Evolutionary conservation across 2,329 filamentous ascomycete species (phyloP), one percentile per base, ranked within the genome.

Genomic region (Westerdykella sp.): DNA sequence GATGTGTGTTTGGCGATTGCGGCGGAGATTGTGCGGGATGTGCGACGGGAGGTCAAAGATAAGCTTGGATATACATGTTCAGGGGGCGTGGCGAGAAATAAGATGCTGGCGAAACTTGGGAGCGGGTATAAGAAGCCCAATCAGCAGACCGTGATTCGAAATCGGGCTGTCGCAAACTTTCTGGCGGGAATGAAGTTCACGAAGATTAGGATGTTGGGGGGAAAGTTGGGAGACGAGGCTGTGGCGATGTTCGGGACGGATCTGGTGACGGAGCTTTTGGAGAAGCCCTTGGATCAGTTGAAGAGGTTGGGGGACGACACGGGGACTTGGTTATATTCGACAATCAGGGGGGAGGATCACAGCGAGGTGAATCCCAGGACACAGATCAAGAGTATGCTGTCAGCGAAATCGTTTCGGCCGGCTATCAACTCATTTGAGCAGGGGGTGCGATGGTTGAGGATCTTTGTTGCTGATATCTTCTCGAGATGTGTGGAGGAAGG

Each of bases 301-400:
- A 76, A 78, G 32, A 86, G 83, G 55, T 69, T 97, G 14, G 87
- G 87, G 3, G 85, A 91, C 41, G 88, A 95, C 36, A 93, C 85
- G 0, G 91, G 87, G 1, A 73, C 76, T 3, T 96, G 90, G 89
- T 73, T 97, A 10, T 84, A 95, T 68, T 81, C 84, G 42, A 85
- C 84, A 10, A 84, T 97, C 41, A 81, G 93, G 10, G 93, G 93
- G 1, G 80, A 90, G 47, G 93, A 98, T 64, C 73, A 74, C 39
- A 93, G 85, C 56, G 90, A 96, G 66, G 88, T 98, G 52, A 96
- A 88, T 59, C 79, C 88, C 22, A 77, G 91, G 40, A 95, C 89
- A 1, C 87, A 93, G 59, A 95, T 96, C 71, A 96, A 97, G 65
- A 93, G 86, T 13, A 97, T 98, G 90, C 74, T 97, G 12, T 96